Evolutionary conservation across 768 basidiomycete genomes (phyloP).

Genomic region (Floccularia luteovirens): DNA sequence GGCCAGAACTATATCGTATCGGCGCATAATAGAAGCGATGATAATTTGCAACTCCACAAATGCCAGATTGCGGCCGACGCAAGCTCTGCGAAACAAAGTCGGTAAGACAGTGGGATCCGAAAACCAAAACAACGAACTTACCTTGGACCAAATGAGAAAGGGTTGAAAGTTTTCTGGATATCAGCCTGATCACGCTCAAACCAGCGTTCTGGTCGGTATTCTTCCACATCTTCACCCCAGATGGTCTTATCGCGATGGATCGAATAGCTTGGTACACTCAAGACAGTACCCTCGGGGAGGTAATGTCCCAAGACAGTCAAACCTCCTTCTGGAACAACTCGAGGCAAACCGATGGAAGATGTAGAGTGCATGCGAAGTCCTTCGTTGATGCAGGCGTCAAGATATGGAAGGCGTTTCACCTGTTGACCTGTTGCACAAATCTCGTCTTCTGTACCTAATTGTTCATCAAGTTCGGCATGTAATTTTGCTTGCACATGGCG

Average conservation of each 20-base stretch:
- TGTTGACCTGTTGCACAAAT: conserved; percentile 53
- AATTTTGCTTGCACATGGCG: conserved; percentile 61
- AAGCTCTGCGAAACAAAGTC: conserved; percentile 41
- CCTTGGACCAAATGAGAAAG: conserved; percentile 81
- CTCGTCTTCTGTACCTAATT: conserved; percentile 50
- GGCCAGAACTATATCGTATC: conserved; percentile 69
- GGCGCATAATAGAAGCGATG: conserved; percentile 68
- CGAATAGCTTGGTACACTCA: conserved; percentile 78
- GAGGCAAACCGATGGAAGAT: conserved; percentile 76
- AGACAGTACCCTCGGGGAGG: conserved; percentile 70
- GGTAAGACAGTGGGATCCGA: conserved; percentile 3
- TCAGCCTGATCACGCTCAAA: conserved; percentile 57
- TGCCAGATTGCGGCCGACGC: conserved; percentile 81
- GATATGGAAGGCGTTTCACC: conserved; percentile 69
- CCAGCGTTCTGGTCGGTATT: conserved; percentile 80
- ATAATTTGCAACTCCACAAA: conserved; percentile 76
- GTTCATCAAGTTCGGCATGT: conserved; percentile 67
- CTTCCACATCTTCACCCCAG: conserved; percentile 78
- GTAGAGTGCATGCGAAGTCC: conserved; percentile 81
- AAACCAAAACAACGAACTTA: conserved; percentile 17
- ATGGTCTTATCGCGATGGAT: conserved; percentile 65
- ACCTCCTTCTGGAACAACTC: conserved; percentile 70
- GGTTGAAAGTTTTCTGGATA: conserved; percentile 74
- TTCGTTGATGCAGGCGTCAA: conserved; percentile 87
- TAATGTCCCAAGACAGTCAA: conserved; percentile 46